Base-by-base conservation (phyloP, 768 basidiomycete species). In the Boletus reticuloceps region DNA sequence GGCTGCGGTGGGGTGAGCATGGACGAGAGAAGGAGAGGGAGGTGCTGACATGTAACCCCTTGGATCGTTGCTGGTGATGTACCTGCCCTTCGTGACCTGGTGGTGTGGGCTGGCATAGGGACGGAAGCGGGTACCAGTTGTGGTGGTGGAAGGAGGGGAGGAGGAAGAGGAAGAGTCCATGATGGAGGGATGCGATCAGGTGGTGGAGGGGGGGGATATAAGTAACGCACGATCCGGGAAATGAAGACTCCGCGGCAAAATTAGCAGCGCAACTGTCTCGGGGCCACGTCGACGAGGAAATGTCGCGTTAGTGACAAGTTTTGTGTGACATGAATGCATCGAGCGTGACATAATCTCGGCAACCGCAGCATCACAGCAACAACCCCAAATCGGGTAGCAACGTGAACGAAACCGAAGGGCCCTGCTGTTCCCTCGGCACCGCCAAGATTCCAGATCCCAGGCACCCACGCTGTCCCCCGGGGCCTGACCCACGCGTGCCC, bases 61-160 rank as follows among this genome's bases (percentile, higher is more conserved):
- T 25, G 89, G 86, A 75, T 94, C 91, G 64, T 91, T 93, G 73
- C 86, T 88, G 29, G 91, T 94, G 68, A 93, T 94, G 71, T 93
- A 94, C 25, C 91, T 82, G 55, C 88, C 88, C 70, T 90, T 91
- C 5, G 85, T 87, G 55, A 92, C 90, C 69, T 89, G 86, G 71
- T 92, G 89, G 61, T 82, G 82, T 4, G 86, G 75, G 65, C 85
- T 89, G 14, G 87, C 83, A 63, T 83, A 91, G 25, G 89, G 89
- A 51, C 86, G 81, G 67, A 79, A 82, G 50, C 76, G 77, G 20
- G 76, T 71, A 5, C 69, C 69, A 50, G 61, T 32, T 11, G 62
- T 29, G 40, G 66, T 32, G 59, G 61, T 59, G n/a, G 69, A 44
- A 29, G 64, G 55, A 13, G 72, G 32, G 17, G 74, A 63, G 25